These are phyloP conservation scores for Fusarium piperis DNA, from an alignment of 2,329 filamentous ascomycete genomes.

Conservation along the genomic window DNA sequence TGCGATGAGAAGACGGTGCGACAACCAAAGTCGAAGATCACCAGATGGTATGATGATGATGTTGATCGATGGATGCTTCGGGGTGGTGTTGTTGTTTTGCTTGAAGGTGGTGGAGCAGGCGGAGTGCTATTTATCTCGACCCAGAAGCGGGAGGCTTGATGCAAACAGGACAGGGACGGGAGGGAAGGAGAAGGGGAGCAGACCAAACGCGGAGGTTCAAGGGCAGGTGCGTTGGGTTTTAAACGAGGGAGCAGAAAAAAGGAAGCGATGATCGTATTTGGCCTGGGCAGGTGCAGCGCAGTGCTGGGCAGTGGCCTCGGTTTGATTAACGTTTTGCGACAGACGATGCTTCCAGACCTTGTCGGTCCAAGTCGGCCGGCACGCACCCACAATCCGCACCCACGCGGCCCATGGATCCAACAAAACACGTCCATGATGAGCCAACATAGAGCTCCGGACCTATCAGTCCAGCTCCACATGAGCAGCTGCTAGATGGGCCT, in stretches of 20 bases:
- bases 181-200: constrained; percentile 14
- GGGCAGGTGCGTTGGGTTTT: constrained; percentile 38
- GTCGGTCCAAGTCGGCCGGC: constrained; percentile 33
- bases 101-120: not conserved
- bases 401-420: constrained; percentile 2
- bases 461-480: not conserved
- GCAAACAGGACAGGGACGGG: constrained; percentile 16
- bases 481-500: not conserved
- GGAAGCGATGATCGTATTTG: constrained; percentile 38
- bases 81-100: constrained; percentile 14
- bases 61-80: constrained; percentile 20
- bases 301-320: constrained; percentile 33
- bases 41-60: constrained; percentile 39
- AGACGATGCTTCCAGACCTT: constrained; percentile 31
- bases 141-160: constrained; percentile 4
- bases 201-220: constrained; percentile 2
- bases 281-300: constrained; percentile 30
- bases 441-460: constrained; percentile 1
- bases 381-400: constrained; percentile 31
- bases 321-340: constrained; percentile 39
- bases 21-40: constrained; percentile 4
- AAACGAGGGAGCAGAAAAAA: constrained; percentile 30
- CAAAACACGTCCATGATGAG: not conserved
- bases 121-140: constrained; percentile 26
- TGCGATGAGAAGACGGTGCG: constrained; percentile 12